Base-by-base conservation (phyloP, 768 basidiomycete species). In the Mycena pura region DNA sequence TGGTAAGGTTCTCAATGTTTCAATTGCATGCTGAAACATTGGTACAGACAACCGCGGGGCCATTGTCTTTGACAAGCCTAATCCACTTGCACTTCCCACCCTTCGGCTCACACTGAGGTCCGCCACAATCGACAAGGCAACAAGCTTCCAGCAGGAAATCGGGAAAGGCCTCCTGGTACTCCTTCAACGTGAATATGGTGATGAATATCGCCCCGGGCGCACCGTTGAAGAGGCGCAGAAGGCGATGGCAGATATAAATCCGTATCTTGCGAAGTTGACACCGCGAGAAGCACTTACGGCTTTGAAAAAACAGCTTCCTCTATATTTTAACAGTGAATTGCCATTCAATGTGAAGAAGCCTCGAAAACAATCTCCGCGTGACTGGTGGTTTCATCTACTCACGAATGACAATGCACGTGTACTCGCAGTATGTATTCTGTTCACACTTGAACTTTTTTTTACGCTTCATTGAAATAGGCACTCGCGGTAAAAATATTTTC, bases 401-500 rank as follows among this genome's bases (percentile, higher is more conserved):
- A 7, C 36, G 34, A 21, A 25, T 25, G 32, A 44, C 3, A 44
- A 56, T 13, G 14, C 44, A 19, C 43, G 46, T 46, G 38, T 56
- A 15, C 54, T 56, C 17, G 44, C 53, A 3, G 53, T 55, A 13
- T 21, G 28, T 34, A 27, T 24, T 6, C 10, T 11, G 1, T 44
- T 6, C 25, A 5, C 10, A 3, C 17, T 13, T 27, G 29, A 27
- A 22, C 6, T 19, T 10, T 6, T 9, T 6, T 7, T 40, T n/a
- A 17, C 19, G 5, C 5, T n/a, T 27, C 22, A 7, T 29, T 11
- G 6, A 9, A 9, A 3, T 14, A 57, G 55, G 45, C 55, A 5
- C 45, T 57, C 13, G 55, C 44, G 9, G 45, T 57, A 3, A 57
- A 57, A 21, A 36, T 57, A 13, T 47, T 57, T 15, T 57, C 55